Conservation (phyloP, 1,139 yeast genomes). For the Geotrichum histeridarum region DNA sequence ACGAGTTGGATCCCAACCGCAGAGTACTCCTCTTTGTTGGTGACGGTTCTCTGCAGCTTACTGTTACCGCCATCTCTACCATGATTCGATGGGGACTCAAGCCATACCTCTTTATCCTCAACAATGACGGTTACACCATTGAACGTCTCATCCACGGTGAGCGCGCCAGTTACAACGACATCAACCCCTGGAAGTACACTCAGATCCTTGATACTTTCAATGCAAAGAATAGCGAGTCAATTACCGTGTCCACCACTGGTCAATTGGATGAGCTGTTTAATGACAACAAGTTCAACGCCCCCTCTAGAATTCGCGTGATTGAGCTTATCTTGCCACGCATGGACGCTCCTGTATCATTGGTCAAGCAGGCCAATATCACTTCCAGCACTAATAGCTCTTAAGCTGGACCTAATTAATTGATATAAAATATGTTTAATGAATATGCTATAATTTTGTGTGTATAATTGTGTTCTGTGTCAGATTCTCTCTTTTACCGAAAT, state of each 20-base stretch:
- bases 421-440: too few species aligned
- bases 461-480: too few species aligned
- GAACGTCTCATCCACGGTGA: slow-evolving; percentile 85
- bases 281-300: slow-evolving; percentile 51
- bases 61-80: slow-evolving; percentile 82
- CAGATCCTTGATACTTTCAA: slow-evolving; percentile 65
- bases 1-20: slow-evolving; percentile 61
- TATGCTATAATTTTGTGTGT: too few species aligned
- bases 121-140: slow-evolving; percentile 85
- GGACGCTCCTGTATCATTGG: slow-evolving; percentile 76
- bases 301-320: slow-evolving; percentile 65
- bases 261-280: slow-evolving; percentile 59
- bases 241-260: slow-evolving; percentile 57
- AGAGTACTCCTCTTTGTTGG: slow-evolving; percentile 81
- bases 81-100: slow-evolving; percentile 74
- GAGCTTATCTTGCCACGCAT: slow-evolving; percentile 74
- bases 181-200: slow-evolving; percentile 78
- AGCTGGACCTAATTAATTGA: not conserved
- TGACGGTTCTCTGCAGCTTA: slow-evolving; percentile 85
- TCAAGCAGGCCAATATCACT: slow-evolving; percentile 71
- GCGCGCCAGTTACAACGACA: slow-evolving; percentile 68
- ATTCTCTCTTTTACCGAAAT: too few species aligned
- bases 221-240: slow-evolving; percentile 44
- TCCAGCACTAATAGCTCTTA: slow-evolving; percentile 51
- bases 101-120: slow-evolving; percentile 76